Conservation (phyloP, 2,329 filamentous ascomycete species). For the Aspergillaceae sp. region DNA sequence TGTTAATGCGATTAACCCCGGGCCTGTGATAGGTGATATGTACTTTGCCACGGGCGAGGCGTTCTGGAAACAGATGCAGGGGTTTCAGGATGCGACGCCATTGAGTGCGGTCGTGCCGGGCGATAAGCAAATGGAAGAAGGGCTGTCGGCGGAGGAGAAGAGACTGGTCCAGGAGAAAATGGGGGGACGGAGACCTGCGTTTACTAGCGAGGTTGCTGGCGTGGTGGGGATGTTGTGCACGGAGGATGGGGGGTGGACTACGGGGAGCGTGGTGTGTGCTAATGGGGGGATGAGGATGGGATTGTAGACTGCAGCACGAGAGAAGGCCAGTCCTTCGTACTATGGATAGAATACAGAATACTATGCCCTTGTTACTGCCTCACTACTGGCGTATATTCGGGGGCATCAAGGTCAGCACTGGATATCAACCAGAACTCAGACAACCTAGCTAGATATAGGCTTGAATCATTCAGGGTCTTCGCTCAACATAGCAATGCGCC, state of each 20-base stretch:
- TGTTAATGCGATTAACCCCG: slow-evolving; percentile 59
- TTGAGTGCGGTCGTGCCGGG: slow-evolving; percentile 53
- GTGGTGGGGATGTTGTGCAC: slow-evolving; percentile 68
- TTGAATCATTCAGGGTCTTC: too few species aligned
- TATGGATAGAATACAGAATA: too few species aligned
- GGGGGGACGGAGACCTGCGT: slow-evolving; percentile 53
- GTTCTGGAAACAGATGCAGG: slow-evolving; percentile 52
- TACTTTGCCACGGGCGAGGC: slow-evolving; percentile 48
- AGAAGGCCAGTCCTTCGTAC: too few species aligned
- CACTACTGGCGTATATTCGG: too few species aligned
- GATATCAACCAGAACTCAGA: too few species aligned
- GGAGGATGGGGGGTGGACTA: slow-evolving; percentile 65
- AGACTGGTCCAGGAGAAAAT: slow-evolving; percentile 52
- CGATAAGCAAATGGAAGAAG: slow-evolving; percentile 49
- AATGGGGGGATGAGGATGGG: slow-evolving; percentile 65
- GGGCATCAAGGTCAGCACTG: too few species aligned
- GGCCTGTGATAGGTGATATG: slow-evolving; percentile 60
- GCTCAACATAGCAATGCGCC: too few species aligned
- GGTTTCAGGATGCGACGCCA: slow-evolving; percentile 56
- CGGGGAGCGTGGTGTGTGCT: slow-evolving; percentile 68
- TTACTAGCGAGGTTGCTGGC: slow-evolving; percentile 63
- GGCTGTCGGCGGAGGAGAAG: slow-evolving; percentile 52
- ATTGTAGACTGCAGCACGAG: slow-evolving; percentile 1
- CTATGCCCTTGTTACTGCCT: too few species aligned
- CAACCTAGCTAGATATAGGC: too few species aligned